Evolutionary conservation across 2,329 filamentous ascomycete genomes (phyloP).

Genomic region (Diaporthe helianthi): DNA sequence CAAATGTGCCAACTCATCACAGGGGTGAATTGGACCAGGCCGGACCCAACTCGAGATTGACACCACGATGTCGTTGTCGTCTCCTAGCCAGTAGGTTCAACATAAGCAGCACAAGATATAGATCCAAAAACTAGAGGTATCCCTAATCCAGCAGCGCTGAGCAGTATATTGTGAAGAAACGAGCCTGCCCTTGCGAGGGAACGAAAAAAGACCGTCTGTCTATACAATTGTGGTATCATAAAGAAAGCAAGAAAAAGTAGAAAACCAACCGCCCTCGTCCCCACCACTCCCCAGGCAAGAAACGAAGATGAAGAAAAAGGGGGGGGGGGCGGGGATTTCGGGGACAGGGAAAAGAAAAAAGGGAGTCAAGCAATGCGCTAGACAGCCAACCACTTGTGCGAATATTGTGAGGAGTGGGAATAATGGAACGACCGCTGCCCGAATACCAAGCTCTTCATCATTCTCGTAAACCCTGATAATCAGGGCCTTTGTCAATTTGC

Average conservation of each 20-base stretch:
- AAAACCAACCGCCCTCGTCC: background rate
- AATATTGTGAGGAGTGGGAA: conserved; percentile 12
- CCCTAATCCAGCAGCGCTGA: background rate
- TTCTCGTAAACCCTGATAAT: conserved; percentile 2
- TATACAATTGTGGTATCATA: conserved; percentile 32
- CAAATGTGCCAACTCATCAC: background rate
- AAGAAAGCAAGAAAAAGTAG: background rate
- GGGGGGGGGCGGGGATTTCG: too few species aligned
- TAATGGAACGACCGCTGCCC: conserved; percentile 28
- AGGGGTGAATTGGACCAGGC: background rate
- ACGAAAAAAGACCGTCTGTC: conserved; percentile 31
- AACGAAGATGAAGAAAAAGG: too few species aligned
- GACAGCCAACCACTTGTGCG: conserved; percentile 17
- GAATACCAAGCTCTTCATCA: conserved; percentile 8
- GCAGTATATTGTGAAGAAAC: conserved; percentile 5
- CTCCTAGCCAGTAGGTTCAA: background rate
- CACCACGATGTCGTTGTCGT: background rate
- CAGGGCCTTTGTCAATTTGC: background rate
- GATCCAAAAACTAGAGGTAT: background rate
- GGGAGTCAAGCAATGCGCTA: conserved; percentile 4
- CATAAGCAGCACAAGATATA: background rate
- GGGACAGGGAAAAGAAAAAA: too few species aligned
- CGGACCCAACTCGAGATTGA: background rate
- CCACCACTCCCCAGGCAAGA: too few species aligned
- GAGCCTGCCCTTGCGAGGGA: background rate